Conservation (phyloP, 2,329 filamentous ascomycete genomes). For the Calycina herbarum region DNA sequence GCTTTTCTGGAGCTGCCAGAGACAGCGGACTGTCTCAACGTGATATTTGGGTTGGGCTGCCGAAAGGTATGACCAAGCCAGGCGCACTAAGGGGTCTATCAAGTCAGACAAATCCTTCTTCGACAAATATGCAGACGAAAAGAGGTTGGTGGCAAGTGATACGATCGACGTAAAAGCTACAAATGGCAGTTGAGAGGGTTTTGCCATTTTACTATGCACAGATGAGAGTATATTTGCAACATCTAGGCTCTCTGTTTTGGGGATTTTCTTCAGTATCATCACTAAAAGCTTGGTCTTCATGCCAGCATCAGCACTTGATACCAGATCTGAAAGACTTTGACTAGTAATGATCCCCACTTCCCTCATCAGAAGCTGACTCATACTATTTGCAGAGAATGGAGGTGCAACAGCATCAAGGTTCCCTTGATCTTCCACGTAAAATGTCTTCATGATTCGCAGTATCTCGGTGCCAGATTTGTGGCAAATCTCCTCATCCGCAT, state of each 20-base stretch:
- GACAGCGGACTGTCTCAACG: conserved; percentile 81
- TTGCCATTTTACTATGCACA: conserved; percentile 49
- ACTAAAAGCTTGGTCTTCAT: conserved; percentile 61
- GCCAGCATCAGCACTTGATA: conserved; percentile 50
- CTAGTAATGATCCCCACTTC: conserved; percentile 57
- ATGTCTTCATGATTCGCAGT: conserved; percentile 60
- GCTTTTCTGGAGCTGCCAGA: conserved; percentile 81
- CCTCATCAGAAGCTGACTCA: conserved; percentile 63
- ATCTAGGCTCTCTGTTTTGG: conserved; percentile 46
- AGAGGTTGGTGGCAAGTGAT: conserved; percentile 58
- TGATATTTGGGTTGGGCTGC: conserved; percentile 88
- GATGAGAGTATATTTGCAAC: conserved; percentile 50
- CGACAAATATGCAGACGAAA: conserved; percentile 53
- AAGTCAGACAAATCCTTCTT: conserved; percentile 58
- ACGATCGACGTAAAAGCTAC: conserved; percentile 58
- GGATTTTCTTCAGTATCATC: conserved; percentile 55
- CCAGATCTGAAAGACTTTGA: conserved; percentile 45
- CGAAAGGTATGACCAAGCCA: conserved; percentile 79
- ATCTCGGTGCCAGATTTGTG: conserved; percentile 51
- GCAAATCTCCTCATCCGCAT: conserved; percentile 33
- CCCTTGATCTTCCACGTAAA: conserved; percentile 70
- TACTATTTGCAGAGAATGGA: conserved; percentile 56
- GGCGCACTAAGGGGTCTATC: conserved; percentile 66
- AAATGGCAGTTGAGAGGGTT: conserved; percentile 47
- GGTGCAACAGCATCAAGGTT: conserved; percentile 62